phyloP scores from a whole-genome alignment of 495 filamentous ascomycete genomes.

The Pseudomonodictys pantanalensis region DNA sequence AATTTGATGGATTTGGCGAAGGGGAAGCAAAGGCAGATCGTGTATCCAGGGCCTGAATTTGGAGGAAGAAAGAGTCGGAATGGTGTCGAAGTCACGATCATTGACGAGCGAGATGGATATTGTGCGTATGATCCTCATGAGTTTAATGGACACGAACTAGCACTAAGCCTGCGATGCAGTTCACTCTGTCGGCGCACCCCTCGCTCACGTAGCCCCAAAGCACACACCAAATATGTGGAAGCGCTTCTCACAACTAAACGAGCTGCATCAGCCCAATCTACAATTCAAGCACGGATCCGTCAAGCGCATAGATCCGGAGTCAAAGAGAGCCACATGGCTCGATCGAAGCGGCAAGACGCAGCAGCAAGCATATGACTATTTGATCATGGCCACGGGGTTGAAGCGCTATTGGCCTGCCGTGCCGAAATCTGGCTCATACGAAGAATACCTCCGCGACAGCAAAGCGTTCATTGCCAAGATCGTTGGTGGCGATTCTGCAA shows the following conservation, averaged over 20 bases:
- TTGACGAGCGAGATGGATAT: conserved; percentile 69
- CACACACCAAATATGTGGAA: conserved; percentile 61
- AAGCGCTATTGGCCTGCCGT: conserved; percentile 61
- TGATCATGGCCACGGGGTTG: conserved; percentile 61
- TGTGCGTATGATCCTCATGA: conserved; percentile 47
- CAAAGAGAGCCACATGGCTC: conserved; percentile 38
- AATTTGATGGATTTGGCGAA: conserved; percentile 59
- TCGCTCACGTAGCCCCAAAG: conserved; percentile 56
- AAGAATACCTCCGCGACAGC: conserved; percentile 58
- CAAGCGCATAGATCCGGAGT: conserved; percentile 49
- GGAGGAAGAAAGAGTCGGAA: conserved; percentile 41
- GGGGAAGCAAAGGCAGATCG: conserved; percentile 43
- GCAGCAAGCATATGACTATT: conserved; percentile 58
- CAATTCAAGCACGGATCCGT: conserved; percentile 58
- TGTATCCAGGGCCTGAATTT: conserved; percentile 23
- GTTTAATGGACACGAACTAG: neutral
- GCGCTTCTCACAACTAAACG: conserved; percentile 57
- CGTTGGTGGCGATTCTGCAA: conserved; percentile 32
- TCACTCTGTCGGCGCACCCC: conserved; percentile 64
- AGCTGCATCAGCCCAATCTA: conserved; percentile 52
- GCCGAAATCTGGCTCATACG: conserved; percentile 53
- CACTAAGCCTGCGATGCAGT: conserved; percentile 30
- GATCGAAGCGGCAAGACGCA: conserved; percentile 32
- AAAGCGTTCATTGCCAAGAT: conserved; percentile 44
- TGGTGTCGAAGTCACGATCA: conserved; percentile 60